Evolutionary conservation across 75 land plant species (phyloP).

Genomic region (Adiantum capillusveneris): DNA sequence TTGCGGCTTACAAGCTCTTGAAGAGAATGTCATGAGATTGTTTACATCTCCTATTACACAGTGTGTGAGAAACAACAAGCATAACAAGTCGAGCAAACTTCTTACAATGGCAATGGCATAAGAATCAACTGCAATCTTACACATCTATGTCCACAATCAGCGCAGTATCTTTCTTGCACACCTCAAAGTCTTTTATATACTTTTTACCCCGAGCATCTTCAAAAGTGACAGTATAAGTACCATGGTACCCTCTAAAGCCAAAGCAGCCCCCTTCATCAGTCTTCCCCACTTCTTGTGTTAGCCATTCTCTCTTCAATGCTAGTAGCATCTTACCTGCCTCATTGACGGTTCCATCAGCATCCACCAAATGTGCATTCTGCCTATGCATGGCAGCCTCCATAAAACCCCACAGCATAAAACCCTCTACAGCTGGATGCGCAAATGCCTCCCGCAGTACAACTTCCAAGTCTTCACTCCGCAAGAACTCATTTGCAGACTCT

Average conservation of each 20-base stretch:
- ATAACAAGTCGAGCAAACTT: no score
- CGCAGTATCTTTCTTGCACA: neutral
- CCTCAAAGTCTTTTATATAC: neutral
- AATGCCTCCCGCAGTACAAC: slow-evolving; percentile 80
- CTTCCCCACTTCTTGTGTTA: slow-evolving; percentile 40
- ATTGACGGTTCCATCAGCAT: slow-evolving; percentile 81
- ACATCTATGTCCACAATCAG: neutral
- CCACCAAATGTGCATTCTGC: slow-evolving; percentile 56
- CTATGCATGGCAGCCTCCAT: slow-evolving; percentile 82
- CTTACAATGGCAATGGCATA: no score
- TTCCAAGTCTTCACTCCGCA: slow-evolving; percentile 91
- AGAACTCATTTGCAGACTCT: slow-evolving; percentile 63
- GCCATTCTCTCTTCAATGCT: slow-evolving; percentile 78
- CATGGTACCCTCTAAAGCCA: slow-evolving; percentile 74
- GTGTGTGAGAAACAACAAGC: no score
- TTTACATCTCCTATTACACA: no score
- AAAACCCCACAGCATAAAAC: slow-evolving; percentile 91
- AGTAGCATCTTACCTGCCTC: slow-evolving; percentile 70
- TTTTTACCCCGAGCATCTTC: neutral
- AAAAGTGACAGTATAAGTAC: slow-evolving; percentile 54
- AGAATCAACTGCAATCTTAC: no score
- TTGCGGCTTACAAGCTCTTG: no score
- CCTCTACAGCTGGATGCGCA: slow-evolving; percentile 89
- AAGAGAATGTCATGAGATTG: no score
- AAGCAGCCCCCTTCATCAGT: slow-evolving; percentile 49